Base-by-base conservation (phyloP, 306 rosid genomes). In the Glycyrrhiza uralensis region DNA sequence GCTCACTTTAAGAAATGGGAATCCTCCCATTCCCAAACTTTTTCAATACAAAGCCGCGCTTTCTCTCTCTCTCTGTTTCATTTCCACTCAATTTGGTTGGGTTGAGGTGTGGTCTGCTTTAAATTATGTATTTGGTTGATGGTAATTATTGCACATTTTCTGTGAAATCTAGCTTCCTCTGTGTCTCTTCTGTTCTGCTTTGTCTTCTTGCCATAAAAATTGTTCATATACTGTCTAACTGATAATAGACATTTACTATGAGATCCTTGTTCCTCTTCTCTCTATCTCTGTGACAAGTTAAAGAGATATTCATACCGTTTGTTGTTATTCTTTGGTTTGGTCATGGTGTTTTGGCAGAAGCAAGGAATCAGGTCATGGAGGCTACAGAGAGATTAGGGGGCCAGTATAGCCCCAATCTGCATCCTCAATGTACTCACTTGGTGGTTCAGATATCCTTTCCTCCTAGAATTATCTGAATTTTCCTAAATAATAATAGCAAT, bases 401-500 rank as follows among this genome's bases (percentile, higher is more conserved):
- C 62, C 93, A 82, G 33, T 95, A 95, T 78, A 91, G 99, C 86
- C 88, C 97, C 56, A 84, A 86, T 77, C 83, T 95, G 78, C 96
- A 89, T 85, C 96, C 96, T 4, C 96, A 88, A 61, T 95, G 99
- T 81, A 91, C 97, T 62, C 99, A 95, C 87, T 86, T 95, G 96
- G 99, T 91, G 85, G 99, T 95, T 65, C 96, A 95, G 79, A 95
- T 95, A 95, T 95, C 99, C 99, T 95, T 94, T 76, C 36, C 50
- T 17, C 24, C 24, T 47, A 44, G 20, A 44, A 72, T 19, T 3
- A 41, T 72, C 15, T 67, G 11, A 41, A 19, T 61, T 55, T 17
- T 59, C 70, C 30, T 60, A 38, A 51, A 50, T 59, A 7, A 52
- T 29, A 44, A 69, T 79, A 50, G 35, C 9, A 39, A 39, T 69